Percentiles rank a stretch among this genome's conserved stretches.
phyloP scores from a whole-genome alignment of 257 asterid genomes.

The Jasminum sambac region DNA sequence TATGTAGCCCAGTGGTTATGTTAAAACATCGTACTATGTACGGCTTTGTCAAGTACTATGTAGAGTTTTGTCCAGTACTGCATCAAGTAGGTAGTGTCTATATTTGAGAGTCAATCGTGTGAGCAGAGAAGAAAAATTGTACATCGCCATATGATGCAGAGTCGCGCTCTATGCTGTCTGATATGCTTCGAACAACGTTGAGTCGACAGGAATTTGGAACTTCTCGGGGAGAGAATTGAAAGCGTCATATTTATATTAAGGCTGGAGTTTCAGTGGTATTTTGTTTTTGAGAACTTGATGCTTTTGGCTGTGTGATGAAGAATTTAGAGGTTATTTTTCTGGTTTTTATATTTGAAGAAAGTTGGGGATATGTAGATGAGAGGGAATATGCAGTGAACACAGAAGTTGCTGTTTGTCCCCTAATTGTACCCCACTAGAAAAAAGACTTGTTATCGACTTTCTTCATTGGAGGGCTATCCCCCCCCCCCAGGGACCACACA shows the following conservation, averaged over 20 bases:
- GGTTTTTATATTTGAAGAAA: slow-evolving; percentile 14
- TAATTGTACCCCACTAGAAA: slow-evolving; percentile 51
- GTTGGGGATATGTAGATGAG: slow-evolving; percentile 31
- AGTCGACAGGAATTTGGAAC: slow-evolving; percentile 48
- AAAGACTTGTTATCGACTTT: slow-evolving; percentile 49
- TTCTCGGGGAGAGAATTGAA: slow-evolving; percentile 32
- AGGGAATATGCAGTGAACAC: slow-evolving; percentile 48
- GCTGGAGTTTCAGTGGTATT: slow-evolving; percentile 3
- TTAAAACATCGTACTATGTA: neutral
- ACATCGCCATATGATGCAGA: slow-evolving; percentile 22
- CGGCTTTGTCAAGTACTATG: neutral
- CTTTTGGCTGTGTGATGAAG: slow-evolving; percentile 19
- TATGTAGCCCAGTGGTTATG: neutral
- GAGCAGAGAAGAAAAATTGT: slow-evolving; percentile 35
- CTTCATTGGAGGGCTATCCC: slow-evolving; percentile 18
- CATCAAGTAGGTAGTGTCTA: neutral
- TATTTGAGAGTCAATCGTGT: slow-evolving; percentile 30
- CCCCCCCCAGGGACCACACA: too few relatives aligned
- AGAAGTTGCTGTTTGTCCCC: slow-evolving; percentile 49
- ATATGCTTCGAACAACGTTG: slow-evolving; percentile 72
- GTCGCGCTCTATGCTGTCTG: slow-evolving; percentile 40
- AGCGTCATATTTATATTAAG: slow-evolving; percentile 36
- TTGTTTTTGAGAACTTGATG: neutral
- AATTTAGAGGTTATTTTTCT: neutral
- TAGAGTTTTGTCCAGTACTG: too few relatives aligned